Evolutionary conservation across 306 rosid genomes (phyloP), one percentile per base, ranked within the genome.

Genomic region (Dicorynia guianensis): DNA sequence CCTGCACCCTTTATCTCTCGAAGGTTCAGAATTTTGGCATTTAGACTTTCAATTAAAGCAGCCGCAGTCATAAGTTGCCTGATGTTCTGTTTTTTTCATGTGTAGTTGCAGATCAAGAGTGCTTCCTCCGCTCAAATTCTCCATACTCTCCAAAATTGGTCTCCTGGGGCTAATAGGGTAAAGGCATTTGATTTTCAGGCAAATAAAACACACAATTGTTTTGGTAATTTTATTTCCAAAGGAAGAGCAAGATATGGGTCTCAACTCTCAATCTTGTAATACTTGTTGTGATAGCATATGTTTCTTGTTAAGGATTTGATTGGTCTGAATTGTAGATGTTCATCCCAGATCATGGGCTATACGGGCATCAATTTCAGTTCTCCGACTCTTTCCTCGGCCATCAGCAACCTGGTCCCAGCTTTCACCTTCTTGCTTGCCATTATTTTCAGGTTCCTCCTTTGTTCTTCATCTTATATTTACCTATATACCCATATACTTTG

Each of bases 351-450:
- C n/a, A 71, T 94, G 90, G 98, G 98, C 14, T 94, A 81, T 56
- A 92, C 93, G 13, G 97, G 98, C 15, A 94, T 94, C 84, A 88
- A 38, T 69, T 90, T 47, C 67, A 87, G 98, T 77, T 94, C 97
- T 76, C 98, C 98, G 1, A 92, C 97, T 0, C 98, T 94, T 44
- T 76, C 98, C 36, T 94, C 97, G 1, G 96, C 98, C 5, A 94
- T 94, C 63, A 90, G 97, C 93, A 94, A 92, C 69, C 84, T 94
- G 79, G 98, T 94, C 80, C 96, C 98, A 46, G 98, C 98, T 69
- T 94, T 94, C 85, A 92, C 97, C 64, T 94, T 94, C 88, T 83
- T 92, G 64, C 86, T 94, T 64, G 98, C 98, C 86, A 60, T 94
- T 84, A 54, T 92, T 80, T 90, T 90, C 88, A 94, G 98, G 98